These are phyloP conservation scores for Backusella australiensis DNA, from an alignment of 192 early-diverging fungal species.

Conservation along the genomic window DNA sequence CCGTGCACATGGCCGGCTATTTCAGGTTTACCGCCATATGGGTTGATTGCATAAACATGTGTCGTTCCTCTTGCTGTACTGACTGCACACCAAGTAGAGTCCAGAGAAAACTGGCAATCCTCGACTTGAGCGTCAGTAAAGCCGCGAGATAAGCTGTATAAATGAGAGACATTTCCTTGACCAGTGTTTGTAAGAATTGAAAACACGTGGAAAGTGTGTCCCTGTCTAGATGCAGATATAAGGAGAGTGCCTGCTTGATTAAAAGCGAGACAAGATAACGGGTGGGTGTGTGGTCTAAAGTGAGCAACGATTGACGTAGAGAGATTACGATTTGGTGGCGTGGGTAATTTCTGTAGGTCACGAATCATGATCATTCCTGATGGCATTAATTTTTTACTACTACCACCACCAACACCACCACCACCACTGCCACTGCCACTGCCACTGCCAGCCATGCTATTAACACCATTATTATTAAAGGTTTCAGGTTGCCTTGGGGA, in stretches of 20 bases:
- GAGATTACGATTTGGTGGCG: constrained; percentile 13
- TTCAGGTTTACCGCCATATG: constrained; percentile 58
- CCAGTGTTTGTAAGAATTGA: constrained; percentile 40
- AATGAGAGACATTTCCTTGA: constrained; percentile 37
- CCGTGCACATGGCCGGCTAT: constrained; percentile 52
- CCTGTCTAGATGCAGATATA: constrained; percentile 68
- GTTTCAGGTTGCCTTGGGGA: neutral
- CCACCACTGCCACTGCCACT: neutral
- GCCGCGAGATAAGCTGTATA: constrained; percentile 78
- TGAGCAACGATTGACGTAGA: constrained; percentile 55
- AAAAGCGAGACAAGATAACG: constrained; percentile 60
- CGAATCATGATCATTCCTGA: constrained; percentile 46
- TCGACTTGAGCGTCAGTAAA: constrained; percentile 75
- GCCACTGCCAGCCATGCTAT: neutral
- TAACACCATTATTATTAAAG: neutral
- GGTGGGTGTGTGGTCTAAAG: constrained; percentile 70
- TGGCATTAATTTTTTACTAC: constrained; percentile 10
- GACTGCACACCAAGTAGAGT: constrained; percentile 74
- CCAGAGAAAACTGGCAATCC: constrained; percentile 62
- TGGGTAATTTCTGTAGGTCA: constrained; percentile 34
- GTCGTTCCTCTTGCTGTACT: constrained; percentile 75
- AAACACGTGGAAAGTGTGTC: constrained; percentile 75
- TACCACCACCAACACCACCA: neutral
- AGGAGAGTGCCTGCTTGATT: constrained; percentile 64
- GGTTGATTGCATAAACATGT: constrained; percentile 69